Percentiles rank a stretch among this genome's conserved stretches.
Conservation (phyloP, 2,329 filamentous ascomycete genomes). For the Samsoniella hepiali region DNA sequence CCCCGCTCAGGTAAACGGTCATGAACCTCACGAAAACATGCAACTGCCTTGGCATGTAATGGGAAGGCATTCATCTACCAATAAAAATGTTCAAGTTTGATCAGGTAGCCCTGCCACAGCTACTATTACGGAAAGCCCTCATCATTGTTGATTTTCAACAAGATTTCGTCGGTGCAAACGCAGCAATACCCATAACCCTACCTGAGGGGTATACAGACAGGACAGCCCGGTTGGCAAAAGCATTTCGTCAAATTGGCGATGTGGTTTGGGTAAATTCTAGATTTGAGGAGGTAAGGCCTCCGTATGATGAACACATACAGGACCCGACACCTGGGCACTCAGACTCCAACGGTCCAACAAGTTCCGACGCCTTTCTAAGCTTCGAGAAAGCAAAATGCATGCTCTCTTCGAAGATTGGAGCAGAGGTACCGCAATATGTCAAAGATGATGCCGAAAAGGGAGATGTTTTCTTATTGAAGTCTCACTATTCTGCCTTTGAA, state of each 20-base stretch:
- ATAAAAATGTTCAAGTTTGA: constrained; percentile 55
- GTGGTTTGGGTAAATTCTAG: constrained; percentile 84
- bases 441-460: constrained; percentile 34
- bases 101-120: constrained; percentile 50
- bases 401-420: constrained; percentile 31
- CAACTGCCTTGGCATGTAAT: neutral
- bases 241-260: constrained; percentile 68
- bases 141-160: constrained; percentile 86
- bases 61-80: neutral
- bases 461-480: constrained; percentile 61
- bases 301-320: neutral
- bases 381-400: constrained; percentile 7
- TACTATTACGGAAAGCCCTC: constrained; percentile 65
- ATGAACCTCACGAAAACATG: neutral
- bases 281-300: constrained; percentile 48
- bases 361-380: constrained; percentile 48
- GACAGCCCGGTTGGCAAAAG: constrained; percentile 62
- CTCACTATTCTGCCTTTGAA: constrained; percentile 84
- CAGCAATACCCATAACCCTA: constrained; percentile 63
- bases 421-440: constrained; percentile 43
- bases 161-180: constrained; percentile 72
- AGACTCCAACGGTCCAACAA: constrained; percentile 7
- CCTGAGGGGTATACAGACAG: constrained; percentile 65
- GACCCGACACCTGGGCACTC: neutral
- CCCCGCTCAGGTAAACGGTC: constrained; percentile 3